Conservation (phyloP, 164 flowering plant genomes). For the Vitis riparia region DNA sequence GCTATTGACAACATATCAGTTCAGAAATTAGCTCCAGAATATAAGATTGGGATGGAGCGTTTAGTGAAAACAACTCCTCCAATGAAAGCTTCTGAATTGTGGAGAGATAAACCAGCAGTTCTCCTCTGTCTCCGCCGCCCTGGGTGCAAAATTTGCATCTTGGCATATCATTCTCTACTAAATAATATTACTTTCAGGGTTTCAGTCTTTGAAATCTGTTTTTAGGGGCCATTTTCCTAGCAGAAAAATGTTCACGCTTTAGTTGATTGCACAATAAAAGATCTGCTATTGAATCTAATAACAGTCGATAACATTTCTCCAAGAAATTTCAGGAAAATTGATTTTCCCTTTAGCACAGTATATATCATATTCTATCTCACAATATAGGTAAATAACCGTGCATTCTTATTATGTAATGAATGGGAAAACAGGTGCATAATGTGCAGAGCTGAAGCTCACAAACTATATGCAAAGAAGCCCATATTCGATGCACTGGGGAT, state of each 20-base stretch:
- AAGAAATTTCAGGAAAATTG: neutral
- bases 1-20: slow-evolving; percentile 55
- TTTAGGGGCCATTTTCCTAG: too few relatives aligned
- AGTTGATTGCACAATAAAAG: too few relatives aligned
- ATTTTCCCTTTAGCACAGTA: too few relatives aligned
- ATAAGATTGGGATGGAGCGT: slow-evolving; percentile 65
- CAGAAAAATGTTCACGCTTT: too few relatives aligned
- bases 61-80: slow-evolving; percentile 70
- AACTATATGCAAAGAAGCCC: slow-evolving; percentile 69
- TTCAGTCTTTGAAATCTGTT: too few relatives aligned
- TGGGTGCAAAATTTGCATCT: slow-evolving; percentile 49
- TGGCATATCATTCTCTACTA: neutral
- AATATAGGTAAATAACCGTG: too few relatives aligned
- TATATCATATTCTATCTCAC: too few relatives aligned
- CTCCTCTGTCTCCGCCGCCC: slow-evolving; percentile 71
- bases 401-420: too few relatives aligned
- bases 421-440: slow-evolving; percentile 69
- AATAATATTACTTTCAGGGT: too few relatives aligned
- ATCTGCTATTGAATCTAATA: neutral
- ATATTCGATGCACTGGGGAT: slow-evolving; percentile 74
- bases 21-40: slow-evolving; percentile 69
- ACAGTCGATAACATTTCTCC: neutral
- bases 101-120: slow-evolving; percentile 70
- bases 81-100: slow-evolving; percentile 72
- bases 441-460: slow-evolving; percentile 91